A percentile compares a stretch with the other conserved stretches of the same genome.
These are phyloP conservation scores for Talaromyces sp. DNA, from an alignment of 2,329 filamentous ascomycete genomes.

Conservation along the genomic window DNA sequence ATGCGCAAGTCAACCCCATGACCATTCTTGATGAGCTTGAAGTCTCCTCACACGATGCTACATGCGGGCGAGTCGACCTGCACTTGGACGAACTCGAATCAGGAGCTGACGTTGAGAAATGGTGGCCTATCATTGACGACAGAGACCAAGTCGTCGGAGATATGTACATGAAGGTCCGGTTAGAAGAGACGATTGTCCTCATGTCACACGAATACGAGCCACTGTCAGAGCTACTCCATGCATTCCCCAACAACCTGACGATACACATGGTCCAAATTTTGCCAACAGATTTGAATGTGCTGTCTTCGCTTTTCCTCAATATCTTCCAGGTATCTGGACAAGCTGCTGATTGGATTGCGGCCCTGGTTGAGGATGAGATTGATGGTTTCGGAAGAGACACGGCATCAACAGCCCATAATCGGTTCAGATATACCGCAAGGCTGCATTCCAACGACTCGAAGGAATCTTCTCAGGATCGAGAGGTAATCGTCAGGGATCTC, in stretches of 20 bases:
- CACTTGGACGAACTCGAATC: slow-evolving; percentile 71
- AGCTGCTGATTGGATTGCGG: slow-evolving; percentile 83
- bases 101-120: slow-evolving; percentile 75
- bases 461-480: slow-evolving; percentile 50
- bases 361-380: slow-evolving; percentile 92
- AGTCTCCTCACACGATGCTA: slow-evolving; percentile 41
- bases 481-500: slow-evolving; percentile 58
- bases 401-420: slow-evolving; percentile 47
- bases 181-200: slow-evolving; percentile 86
- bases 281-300: slow-evolving; percentile 67
- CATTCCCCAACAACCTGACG: slow-evolving; percentile 77
- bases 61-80: slow-evolving; percentile 64
- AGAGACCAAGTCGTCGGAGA: slow-evolving; percentile 72
- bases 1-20: slow-evolving; percentile 34
- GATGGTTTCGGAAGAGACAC: slow-evolving; percentile 83
- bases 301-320: slow-evolving; percentile 83
- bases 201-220: slow-evolving; percentile 79
- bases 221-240: slow-evolving; percentile 75
- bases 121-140: slow-evolving; percentile 76
- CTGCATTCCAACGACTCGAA: slow-evolving; percentile 57
- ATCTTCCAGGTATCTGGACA: slow-evolving; percentile 90
- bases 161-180: slow-evolving; percentile 73
- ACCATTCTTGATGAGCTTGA: slow-evolving; percentile 41
- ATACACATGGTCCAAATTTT: slow-evolving; percentile 75
- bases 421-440: slow-evolving; percentile 57